Base-by-base conservation (phyloP, 257 asterid species). In the Solanum virginianum region DNA sequence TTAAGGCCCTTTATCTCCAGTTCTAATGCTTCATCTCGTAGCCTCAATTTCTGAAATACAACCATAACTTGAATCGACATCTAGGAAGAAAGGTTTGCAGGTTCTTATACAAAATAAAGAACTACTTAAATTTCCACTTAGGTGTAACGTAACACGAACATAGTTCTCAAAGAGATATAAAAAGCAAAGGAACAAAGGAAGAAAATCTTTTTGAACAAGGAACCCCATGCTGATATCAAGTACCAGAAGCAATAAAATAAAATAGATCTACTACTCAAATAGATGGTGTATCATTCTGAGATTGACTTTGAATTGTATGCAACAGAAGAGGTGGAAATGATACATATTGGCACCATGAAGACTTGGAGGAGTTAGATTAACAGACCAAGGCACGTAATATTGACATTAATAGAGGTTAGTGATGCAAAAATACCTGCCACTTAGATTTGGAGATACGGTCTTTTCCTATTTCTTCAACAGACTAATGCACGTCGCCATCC, bases 21-120 rank as follows among this genome's bases (percentile, higher is more conserved):
- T 15, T 83, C 86, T 83, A 90, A 62, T 71, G 87, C 91, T 26
- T 89, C 92, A 16, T 89, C 90, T 45, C 89, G 87, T 83, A 75
- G 88, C 74, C 91, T 85, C 87, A 89, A 14, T 69, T n/a, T 86
- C 93, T 90, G 84, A 57, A 84, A 82, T 26, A 65, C 83, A 83
- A 81, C 83, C 16, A 9, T 79, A 29, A 79, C 17, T 53, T 29
- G 17, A 79, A 53, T 11, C 15, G 65, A 53, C 16, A 51, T 77
- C 7, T 26, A 26, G 82, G 7, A 26, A 15, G 8, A 51, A 49
- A 22, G 17, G n/a, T 24, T 49, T 9, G 39, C 82, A 49, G 22
- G 45, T 49, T 49, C 41, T 14, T 75, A 49, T 4, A 4, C 13
- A 6, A 49, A 8, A 13, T 49, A 14, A 13, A 5, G n/a, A 14